These are phyloP conservation scores for Rhizopus stolonifer DNA, from an alignment of 371 early-diverging fungal genomes.

Conservation along the genomic window DNA sequence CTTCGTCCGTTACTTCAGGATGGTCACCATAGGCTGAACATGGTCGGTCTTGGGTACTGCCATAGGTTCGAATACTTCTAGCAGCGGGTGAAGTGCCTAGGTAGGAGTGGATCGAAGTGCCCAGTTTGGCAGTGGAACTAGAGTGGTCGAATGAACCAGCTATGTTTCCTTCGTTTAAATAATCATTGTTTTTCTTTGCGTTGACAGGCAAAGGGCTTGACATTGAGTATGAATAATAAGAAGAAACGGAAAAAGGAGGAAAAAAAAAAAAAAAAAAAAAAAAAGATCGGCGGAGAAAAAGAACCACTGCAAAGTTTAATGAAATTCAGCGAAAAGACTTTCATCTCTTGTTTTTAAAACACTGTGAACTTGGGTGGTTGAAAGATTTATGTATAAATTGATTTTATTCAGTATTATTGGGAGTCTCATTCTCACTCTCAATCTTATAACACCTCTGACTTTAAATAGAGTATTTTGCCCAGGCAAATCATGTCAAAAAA, in stretches of 20 bases:
- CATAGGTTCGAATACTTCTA: conserved; percentile 24
- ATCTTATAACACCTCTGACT: too few species aligned
- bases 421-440: too few species aligned
- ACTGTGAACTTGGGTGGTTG: too few species aligned
- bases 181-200: conserved; percentile 18
- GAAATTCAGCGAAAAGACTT: too few species aligned
- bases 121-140: conserved; percentile 21
- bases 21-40: conserved; percentile 26
- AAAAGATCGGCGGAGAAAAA: conserved; percentile 5
- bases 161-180: conserved; percentile 16
- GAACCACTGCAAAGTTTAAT: too few species aligned
- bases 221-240: conserved; percentile 11
- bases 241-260: background rate
- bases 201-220: conserved; percentile 32
- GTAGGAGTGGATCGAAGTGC: conserved; percentile 30
- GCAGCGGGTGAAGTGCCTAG: conserved; percentile 37
- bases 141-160: conserved; percentile 27
- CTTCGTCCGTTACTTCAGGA: conserved; percentile 33
- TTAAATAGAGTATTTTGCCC: too few species aligned
- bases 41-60: conserved; percentile 17
- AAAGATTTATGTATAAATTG: too few species aligned
- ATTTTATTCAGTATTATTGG: too few species aligned
- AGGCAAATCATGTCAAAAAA: too few species aligned
- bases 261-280: conserved; percentile 10
- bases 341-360: too few species aligned